Percentiles rank a stretch among this genome's conserved stretches.
These are phyloP conservation scores for Hippophae tibetana DNA, from an alignment of 306 rosid species.

Conservation along the genomic window DNA sequence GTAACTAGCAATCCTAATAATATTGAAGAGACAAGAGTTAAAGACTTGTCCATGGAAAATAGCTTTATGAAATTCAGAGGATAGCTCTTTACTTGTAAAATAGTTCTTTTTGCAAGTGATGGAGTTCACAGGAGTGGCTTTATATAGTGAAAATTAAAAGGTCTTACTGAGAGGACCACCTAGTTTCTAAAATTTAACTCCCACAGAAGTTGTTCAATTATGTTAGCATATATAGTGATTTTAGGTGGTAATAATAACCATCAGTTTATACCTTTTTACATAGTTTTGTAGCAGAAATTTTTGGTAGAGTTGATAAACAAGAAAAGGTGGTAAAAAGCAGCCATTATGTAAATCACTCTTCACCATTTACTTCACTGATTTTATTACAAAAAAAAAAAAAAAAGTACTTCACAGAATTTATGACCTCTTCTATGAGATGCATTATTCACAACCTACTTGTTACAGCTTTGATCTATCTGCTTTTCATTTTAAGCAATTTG, in stretches of 20 bases:
- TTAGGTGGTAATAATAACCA: too few relatives aligned
- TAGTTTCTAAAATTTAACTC: too few relatives aligned
- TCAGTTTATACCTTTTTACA: too few relatives aligned
- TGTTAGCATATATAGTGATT: too few relatives aligned
- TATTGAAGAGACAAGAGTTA: constrained; percentile 13
- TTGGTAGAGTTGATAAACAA: too few relatives aligned
- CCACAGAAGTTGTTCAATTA: too few relatives aligned
- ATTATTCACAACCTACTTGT: constrained; percentile 10
- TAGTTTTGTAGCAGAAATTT: too few relatives aligned
- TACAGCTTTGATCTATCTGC: constrained; percentile 10
- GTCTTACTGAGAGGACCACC: too few relatives aligned
- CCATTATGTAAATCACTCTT: too few relatives aligned
- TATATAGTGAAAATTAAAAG: constrained; percentile 17
- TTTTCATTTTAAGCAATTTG: neutral
- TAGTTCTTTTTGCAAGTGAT: constrained; percentile 6
- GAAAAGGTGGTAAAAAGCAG: too few relatives aligned
- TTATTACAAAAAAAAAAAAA: too few relatives aligned
- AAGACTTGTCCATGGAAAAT: constrained; percentile 29
- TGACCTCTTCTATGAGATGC: neutral
- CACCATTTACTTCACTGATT: too few relatives aligned
- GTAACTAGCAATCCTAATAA: constrained; percentile 13
- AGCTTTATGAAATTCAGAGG: neutral
- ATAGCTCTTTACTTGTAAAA: neutral
- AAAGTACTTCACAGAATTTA: neutral
- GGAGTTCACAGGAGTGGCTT: neutral